Percentiles rank a stretch among this genome's conserved stretches.
Conservation (phyloP, 768 basidiomycete genomes). For the Tricholoma sp. region DNA sequence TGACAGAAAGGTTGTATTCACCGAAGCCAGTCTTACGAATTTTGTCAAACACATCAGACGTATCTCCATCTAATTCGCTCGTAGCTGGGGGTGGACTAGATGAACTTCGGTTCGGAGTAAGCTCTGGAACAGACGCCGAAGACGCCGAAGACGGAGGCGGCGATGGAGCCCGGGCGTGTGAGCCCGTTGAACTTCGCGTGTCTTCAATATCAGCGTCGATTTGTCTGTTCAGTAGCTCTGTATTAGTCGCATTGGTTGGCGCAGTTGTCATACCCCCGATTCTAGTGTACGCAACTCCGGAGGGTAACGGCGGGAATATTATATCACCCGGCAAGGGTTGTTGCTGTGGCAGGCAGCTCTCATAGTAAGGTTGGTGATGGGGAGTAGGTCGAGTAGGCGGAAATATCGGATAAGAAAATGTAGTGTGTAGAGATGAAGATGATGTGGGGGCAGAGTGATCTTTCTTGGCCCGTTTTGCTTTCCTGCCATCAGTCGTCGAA, state of each 20-base stretch:
- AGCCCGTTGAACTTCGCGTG: constrained; percentile 7
- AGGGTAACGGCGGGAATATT: constrained; percentile 70
- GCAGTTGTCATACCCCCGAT: constrained; percentile 17
- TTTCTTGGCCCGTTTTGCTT: constrained; percentile 44
- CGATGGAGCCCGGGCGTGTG: constrained; percentile 14
- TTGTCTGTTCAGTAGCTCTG: neutral
- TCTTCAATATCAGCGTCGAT: neutral
- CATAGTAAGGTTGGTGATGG: constrained; percentile 75
- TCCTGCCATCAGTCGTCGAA: constrained; percentile 28
- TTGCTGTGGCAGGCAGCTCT: constrained; percentile 39
- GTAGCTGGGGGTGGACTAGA: constrained; percentile 55
- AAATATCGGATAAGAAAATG: constrained; percentile 36
- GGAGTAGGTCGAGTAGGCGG: constrained; percentile 49
- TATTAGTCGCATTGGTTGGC: constrained; percentile 20
- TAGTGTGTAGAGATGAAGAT: constrained; percentile 16
- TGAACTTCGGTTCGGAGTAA: constrained; percentile 58
- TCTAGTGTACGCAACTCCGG: constrained; percentile 32
- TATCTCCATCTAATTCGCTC: constrained; percentile 32
- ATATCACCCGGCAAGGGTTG: constrained; percentile 52
- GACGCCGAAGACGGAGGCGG: constrained; percentile 34
- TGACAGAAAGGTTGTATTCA: neutral
- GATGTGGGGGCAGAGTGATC: constrained; percentile 21
- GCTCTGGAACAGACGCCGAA: constrained; percentile 50
- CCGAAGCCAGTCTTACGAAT: neutral
- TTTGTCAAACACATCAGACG: constrained; percentile 8